Evolutionary conservation across 106 monocot species (phyloP), one percentile per base, ranked within the genome.

Genomic region (Allium sativum): DNA sequence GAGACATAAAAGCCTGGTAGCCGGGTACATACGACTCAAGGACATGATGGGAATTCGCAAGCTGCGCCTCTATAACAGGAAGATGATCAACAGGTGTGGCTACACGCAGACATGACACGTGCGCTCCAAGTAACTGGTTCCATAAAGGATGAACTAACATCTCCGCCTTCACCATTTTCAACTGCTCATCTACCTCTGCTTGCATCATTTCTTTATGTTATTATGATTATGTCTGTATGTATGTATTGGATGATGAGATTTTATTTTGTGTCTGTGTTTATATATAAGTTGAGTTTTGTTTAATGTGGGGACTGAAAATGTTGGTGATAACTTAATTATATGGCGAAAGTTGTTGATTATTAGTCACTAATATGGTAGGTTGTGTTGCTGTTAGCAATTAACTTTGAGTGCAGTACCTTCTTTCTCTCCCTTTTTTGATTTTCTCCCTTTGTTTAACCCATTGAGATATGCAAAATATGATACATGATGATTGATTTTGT

Each of bases 1-100:
- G 83, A 5, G 81, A 70, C 47, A 90, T 72, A 44, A 90, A 64
- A 61, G 78, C 53, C 45, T 84, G 95, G 79, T 74, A 87, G 47
- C 62, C 74, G 12, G 84, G 55, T 44, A 81, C 95, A 59, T 90
- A 95, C 53, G 90, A 84, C 9, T 79, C 79, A 65, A 90, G 79
- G 18, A 95, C 77, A 22, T 73, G 62, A 58, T 81, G 86, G 16
- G 90, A 84, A 31, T 84, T 79, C 0, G 79, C 61, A 1, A 90
- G 84, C 72, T 95, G 95, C 9, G 87, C 70, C 52, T 90, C 95
- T 66, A 95, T 95, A 15, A 95, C 68, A 1, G 90, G 90, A 7
- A 95, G 87, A 56, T 95, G 90, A 43, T 95, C 90, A 63, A 95
- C 87, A 1, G 95, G 95, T 6, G 95, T 95, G 13, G 90, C 90